phyloP scores from a whole-genome alignment of 805 yeast species.

The Saccharomycopsis lassenensis region DNA sequence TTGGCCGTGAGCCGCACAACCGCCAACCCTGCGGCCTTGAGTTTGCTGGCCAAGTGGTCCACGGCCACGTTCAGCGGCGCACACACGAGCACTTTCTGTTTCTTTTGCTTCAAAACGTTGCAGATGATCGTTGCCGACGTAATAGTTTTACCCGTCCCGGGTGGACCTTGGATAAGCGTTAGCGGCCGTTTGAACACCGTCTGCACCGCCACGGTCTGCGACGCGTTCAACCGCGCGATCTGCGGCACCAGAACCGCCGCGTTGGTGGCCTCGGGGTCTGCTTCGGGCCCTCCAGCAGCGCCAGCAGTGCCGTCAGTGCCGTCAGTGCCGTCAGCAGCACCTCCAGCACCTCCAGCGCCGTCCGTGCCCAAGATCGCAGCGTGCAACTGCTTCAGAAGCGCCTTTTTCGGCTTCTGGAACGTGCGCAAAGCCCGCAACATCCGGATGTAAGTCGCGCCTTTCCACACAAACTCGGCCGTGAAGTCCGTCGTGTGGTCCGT shows the following conservation, averaged over 20 bases:
- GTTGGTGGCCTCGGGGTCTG: constrained; percentile 29
- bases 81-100: constrained; percentile 67
- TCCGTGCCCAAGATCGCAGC: constrained; percentile 76
- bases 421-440: constrained; percentile 68
- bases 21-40: constrained; percentile 57
- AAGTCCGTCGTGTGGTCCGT: constrained; percentile 53
- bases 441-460: constrained; percentile 69
- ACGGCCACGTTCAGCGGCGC: constrained; percentile 96
- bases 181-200: constrained; percentile 60
- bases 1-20: constrained; percentile 72
- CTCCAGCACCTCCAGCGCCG: too few relatives aligned
- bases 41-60: constrained; percentile 73
- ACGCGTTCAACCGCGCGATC: constrained; percentile 59
- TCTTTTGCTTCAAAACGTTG: constrained; percentile 53
- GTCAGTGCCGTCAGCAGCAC: too few relatives aligned
- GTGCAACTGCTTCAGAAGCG: constrained; percentile 65
- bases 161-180: constrained; percentile 87
- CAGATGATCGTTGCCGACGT: constrained; percentile 83
- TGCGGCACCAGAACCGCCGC: constrained; percentile 49
- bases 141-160: constrained; percentile 93
- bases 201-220: constrained; percentile 71
- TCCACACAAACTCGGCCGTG: constrained; percentile 84
- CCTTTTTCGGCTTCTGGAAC: constrained; percentile 60
- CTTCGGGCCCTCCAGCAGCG: too few relatives aligned
- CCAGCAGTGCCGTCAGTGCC: too few relatives aligned